These are phyloP conservation scores for Mucor indicus DNA, from an alignment of 371 early-diverging fungal species.

Conservation along the genomic window DNA sequence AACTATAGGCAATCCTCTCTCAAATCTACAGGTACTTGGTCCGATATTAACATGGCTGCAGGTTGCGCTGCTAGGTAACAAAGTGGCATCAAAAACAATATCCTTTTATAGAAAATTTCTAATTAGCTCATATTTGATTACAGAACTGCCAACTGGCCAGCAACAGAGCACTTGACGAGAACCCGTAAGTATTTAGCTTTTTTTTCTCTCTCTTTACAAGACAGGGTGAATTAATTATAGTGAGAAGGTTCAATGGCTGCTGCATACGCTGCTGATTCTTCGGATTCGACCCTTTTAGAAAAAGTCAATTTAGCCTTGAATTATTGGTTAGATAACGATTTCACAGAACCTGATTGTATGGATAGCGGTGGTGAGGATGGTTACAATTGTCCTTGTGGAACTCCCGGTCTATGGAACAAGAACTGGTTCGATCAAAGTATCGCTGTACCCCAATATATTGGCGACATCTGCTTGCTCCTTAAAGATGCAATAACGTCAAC, in stretches of 20 bases:
- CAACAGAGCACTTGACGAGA: slow-evolving; percentile 17
- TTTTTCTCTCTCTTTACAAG: no score
- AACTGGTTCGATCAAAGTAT: slow-evolving; percentile 33
- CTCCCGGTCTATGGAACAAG: slow-evolving; percentile 31
- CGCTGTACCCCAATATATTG: slow-evolving; percentile 13
- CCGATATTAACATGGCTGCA: slow-evolving; percentile 15
- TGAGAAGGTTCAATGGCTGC: slow-evolving; percentile 2
- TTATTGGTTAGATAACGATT: slow-evolving; percentile 33
- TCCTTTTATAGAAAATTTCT: background rate
- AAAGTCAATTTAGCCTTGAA: slow-evolving; percentile 13
- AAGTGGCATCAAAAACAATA: background rate
- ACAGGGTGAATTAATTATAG: background rate
- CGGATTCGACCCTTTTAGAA: slow-evolving; percentile 1
- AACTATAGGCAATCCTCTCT: slow-evolving; percentile 6
- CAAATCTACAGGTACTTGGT: slow-evolving; percentile 14
- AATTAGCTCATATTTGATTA: background rate
- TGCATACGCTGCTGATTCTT: slow-evolving; percentile 1
- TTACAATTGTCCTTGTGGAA: slow-evolving; percentile 31
- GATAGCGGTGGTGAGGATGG: slow-evolving; percentile 12
- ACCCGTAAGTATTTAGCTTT: slow-evolving; percentile 10
- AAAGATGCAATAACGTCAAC: slow-evolving; percentile 1
- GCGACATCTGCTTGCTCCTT: slow-evolving; percentile 23
- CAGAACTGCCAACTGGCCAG: slow-evolving; percentile 31
- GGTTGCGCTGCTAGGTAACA: slow-evolving; percentile 22
- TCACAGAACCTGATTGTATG: slow-evolving; percentile 15